Evolutionary conservation across 2,329 filamentous ascomycete genomes (phyloP).

Genomic region (Leptographium galeiforme): DNA sequence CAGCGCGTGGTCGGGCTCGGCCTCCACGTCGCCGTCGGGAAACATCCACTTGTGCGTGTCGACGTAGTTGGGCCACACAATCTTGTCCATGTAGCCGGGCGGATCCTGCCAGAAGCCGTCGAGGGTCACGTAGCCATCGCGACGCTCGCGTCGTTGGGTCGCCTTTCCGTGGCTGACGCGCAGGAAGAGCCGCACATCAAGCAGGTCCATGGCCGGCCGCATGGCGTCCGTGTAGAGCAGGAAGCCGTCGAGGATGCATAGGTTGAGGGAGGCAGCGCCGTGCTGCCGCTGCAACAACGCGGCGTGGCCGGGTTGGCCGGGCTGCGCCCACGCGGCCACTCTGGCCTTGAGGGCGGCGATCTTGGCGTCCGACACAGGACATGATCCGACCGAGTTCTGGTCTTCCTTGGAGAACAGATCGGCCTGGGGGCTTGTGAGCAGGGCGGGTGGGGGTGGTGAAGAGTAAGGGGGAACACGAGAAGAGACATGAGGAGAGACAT

Average conservation of each 20-base stretch:
- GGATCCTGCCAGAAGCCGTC: slow-evolving; percentile 95
- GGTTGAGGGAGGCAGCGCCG: slow-evolving; percentile 18
- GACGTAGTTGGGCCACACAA: slow-evolving; percentile 95
- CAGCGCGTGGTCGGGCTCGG: slow-evolving; percentile 32
- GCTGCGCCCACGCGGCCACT: slow-evolving; percentile 32
- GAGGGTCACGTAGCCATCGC: slow-evolving; percentile 65
- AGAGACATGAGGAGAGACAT: neutral
- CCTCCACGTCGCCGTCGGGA: slow-evolving; percentile 51
- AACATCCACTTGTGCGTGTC: slow-evolving; percentile 73
- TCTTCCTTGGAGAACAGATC: slow-evolving; percentile 45
- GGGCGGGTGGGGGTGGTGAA: neutral
- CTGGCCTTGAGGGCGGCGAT: slow-evolving; percentile 32
- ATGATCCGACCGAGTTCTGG: slow-evolving; percentile 44
- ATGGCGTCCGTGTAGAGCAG: slow-evolving; percentile 54
- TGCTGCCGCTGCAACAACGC: neutral
- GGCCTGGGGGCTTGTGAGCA: slow-evolving; percentile 23
- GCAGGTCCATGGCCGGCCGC: slow-evolving; percentile 40
- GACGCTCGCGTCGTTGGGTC: slow-evolving; percentile 50
- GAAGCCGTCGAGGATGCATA: slow-evolving; percentile 81
- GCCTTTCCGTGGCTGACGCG: slow-evolving; percentile 52
- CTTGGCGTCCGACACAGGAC: slow-evolving; percentile 34
- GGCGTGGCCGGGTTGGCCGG: slow-evolving; percentile 28
- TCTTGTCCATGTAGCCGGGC: slow-evolving; percentile 80
- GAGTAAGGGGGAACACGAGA: neutral
- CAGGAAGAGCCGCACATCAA: slow-evolving; percentile 71